Evolutionary conservation across 1,284 basidiomycete genomes (phyloP), one percentile per base, ranked within the genome.

Genomic region (Cystobasidium pallidum): DNA sequence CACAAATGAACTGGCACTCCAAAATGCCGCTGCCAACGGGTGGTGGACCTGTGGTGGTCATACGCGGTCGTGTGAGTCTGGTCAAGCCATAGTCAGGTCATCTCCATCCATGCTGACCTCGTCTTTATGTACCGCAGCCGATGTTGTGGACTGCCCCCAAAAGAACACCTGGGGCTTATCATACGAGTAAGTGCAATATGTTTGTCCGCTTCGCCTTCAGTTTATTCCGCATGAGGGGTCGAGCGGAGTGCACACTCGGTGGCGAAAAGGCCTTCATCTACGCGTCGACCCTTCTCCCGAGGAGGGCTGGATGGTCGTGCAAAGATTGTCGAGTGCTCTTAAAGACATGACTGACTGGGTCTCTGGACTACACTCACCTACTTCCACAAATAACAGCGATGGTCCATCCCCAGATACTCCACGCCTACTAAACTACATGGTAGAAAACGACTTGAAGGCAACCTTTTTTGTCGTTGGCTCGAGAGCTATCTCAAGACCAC

Each of bases 381-480:
- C 92, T 45, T 3, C 43, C 11, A 11, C 15, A n/a, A n/a, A n/a
- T n/a, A n/a, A 91, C 80, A 91, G 92, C 78, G 91, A 92, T 78
- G 91, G 91, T 30, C 94, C 94, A 59, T 87, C 86, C 62, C 86
- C 85, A 24, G 92, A 90, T 81, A 94, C 92, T 1, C 86, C 91
- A n/a, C 85, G 86, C 72, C 82, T 93, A 17, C 85, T 94, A 49
- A 81, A 88, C 66, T 92, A 85, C 79, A 83, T 97, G 65, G 80
- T 84, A 59, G 80, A 86, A 76, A 85, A 90, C 79, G 81, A 88
- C 68, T 79, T 95, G 76, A 84, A 82, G 26, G 87, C 92, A 4
- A 96, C 94, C 2, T 96, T 97, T 85, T 97, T 95, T 83, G 88
- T 92, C 58, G 89, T 96, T 24, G 93, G 93, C 66, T 94, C 92